Evolutionary conservation across 192 early-diverging fungal species (phyloP), one percentile per base, ranked within the genome.

Genomic region (Funneliformis geosporum): DNA sequence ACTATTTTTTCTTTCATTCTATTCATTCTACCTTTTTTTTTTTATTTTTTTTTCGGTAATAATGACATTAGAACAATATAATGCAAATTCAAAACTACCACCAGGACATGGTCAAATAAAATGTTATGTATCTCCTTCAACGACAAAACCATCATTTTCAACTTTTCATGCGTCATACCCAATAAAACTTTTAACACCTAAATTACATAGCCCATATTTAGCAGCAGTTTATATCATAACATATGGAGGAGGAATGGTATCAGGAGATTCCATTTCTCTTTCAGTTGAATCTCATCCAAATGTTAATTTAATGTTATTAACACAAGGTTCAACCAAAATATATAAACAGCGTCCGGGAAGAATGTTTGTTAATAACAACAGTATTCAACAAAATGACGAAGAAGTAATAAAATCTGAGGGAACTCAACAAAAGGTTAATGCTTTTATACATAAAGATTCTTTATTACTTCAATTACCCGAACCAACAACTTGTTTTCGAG

Each of bases 311-410:
- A 64, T 91, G 38, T 78, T 96, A 12, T 83, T 95, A 50, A 95
- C 95, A 2, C 93, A 95, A 82, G 94, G 92, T 5, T 90, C 88
- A 25, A 96, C 95, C 50, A 96, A 96, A 77, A 90, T 96, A 8
- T 96, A 86, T 79, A 90, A 90, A 67, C 68, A 84, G 47, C 83
- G 87, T 75, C 14, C 83, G 39, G 65, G 60, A 73, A 64, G 72
- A 55, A 75, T 67, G 70, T 8, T 68, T 50, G 60, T 43, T 78
- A 23, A 68, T 25, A 16, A 74, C 70, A 27, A 60, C 40, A 46
- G 16, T 67, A 1, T n/a, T 8, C 2, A 28, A 33, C n/a, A n/a
- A 3, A 42, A 7, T 8, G n/a, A 14, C 12, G 28, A 42, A 62
- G 23, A 11, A 72, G 39, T 12, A 67, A 60, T 61, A 50, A 18